Evolutionary conservation across 176 grass and related monocot genomes (phyloP).

Genomic region (Alloteropsis semialata): DNA sequence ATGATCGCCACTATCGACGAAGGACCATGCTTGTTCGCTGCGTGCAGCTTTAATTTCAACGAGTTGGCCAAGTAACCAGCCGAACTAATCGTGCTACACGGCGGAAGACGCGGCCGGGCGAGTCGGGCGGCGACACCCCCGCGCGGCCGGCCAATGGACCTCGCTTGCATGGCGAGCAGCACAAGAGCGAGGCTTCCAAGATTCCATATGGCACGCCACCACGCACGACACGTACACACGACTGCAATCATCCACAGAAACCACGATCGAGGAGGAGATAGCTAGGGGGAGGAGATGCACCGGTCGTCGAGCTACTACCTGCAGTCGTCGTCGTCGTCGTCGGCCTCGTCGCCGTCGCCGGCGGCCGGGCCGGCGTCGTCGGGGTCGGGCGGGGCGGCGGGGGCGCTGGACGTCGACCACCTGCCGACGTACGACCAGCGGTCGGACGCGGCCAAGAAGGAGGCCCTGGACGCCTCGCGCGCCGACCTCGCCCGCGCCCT

Average conservation of each 20-base stretch:
- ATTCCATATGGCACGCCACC: background rate
- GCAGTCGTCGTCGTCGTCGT: background rate
- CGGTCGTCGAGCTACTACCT: constrained; percentile 47
- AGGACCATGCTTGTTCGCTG: background rate
- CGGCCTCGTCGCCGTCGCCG: background rate
- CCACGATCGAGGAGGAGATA: background rate
- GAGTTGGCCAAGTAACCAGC: background rate
- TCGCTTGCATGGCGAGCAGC: background rate
- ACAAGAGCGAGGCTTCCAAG: background rate
- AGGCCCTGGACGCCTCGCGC: constrained; percentile 39
- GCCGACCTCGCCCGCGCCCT: constrained; percentile 53
- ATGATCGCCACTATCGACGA: background rate
- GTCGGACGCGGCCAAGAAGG: constrained; percentile 74
- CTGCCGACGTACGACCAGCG: constrained; percentile 58
- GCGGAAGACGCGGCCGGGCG: background rate
- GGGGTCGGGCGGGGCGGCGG: constrained; percentile 39
- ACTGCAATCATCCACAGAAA: background rate
- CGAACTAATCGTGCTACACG: background rate
- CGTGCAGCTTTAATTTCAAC: background rate
- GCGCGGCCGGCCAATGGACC: constrained; percentile 17
- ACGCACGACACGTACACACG: background rate
- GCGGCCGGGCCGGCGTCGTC: background rate
- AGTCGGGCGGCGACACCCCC: constrained; percentile 2
- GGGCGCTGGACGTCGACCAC: constrained; percentile 32
- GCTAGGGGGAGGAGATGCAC: constrained; percentile 2